phyloP scores from a whole-genome alignment of 2,329 filamentous ascomycete species.

The Graphilbum ipis-grandicollis region DNA sequence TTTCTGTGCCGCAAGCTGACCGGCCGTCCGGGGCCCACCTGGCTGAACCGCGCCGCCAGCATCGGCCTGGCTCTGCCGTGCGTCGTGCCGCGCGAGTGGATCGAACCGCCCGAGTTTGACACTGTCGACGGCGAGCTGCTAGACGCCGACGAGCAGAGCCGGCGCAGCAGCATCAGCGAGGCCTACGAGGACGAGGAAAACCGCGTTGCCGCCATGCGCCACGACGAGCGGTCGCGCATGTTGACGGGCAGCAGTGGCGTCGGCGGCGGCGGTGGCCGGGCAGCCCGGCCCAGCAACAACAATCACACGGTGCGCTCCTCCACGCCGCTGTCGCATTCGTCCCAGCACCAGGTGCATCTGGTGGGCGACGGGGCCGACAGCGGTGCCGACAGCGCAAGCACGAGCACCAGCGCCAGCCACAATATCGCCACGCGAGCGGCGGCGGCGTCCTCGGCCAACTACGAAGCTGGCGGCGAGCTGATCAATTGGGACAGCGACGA shows the following conservation, averaged over 20 bases:
- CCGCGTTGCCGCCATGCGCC: neutral
- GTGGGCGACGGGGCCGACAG: slow-evolving; percentile 9
- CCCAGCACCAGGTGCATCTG: slow-evolving; percentile 10
- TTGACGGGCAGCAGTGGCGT: too few relatives aligned
- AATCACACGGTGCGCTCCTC: too few relatives aligned
- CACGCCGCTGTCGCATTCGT: slow-evolving; percentile 2
- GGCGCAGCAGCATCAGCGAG: slow-evolving; percentile 40
- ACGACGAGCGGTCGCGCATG: slow-evolving; percentile 2
- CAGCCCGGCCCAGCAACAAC: too few relatives aligned
- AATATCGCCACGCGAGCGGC: neutral
- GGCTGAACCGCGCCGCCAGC: slow-evolving; percentile 71
- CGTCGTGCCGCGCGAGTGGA: slow-evolving; percentile 68
- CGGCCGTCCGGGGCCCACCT: slow-evolving; percentile 48
- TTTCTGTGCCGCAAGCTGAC: slow-evolving; percentile 60
- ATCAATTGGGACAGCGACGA: slow-evolving; percentile 21
- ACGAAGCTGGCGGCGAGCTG: too few relatives aligned
- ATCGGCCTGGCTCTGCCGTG: slow-evolving; percentile 70
- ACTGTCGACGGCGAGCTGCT: slow-evolving; percentile 54
- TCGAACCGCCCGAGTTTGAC: slow-evolving; percentile 61
- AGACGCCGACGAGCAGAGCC: slow-evolving; percentile 30
- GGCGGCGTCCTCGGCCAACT: neutral
- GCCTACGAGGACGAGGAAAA: neutral
- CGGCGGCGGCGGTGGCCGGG: too few relatives aligned
- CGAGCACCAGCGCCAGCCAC: neutral
- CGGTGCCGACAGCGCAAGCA: slow-evolving; percentile 12